phyloP scores from a whole-genome alignment of 176 grass and related monocot genomes.

The Musa troglodytarum region DNA sequence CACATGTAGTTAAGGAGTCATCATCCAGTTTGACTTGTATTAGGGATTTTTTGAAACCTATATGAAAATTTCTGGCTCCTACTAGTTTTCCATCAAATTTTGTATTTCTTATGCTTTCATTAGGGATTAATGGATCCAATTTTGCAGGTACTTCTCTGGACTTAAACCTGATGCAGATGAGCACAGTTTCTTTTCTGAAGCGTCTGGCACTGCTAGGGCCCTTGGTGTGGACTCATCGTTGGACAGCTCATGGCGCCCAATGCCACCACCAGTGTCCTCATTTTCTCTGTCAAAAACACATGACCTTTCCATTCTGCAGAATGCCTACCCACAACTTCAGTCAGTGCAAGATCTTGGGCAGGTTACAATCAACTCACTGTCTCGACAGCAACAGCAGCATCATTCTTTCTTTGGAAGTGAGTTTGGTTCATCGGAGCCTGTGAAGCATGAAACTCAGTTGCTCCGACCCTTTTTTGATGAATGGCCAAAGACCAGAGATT shows the following conservation, averaged over 20 bases:
- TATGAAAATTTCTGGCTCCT: no score
- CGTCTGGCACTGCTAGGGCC: conserved; percentile 49
- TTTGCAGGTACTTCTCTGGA: conserved; percentile 56
- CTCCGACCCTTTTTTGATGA: conserved; percentile 96
- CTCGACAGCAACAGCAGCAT: conserved; percentile 39
- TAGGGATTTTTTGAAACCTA: no score
- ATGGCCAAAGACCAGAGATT: conserved; percentile 70
- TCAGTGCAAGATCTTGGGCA: conserved; percentile 62
- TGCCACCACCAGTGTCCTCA: conserved; percentile 32
- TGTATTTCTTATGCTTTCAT: background rate
- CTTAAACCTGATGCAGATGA: conserved; percentile 46
- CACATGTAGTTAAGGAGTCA: no score
- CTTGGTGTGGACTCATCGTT: conserved; percentile 46
- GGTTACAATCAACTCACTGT: conserved; percentile 72
- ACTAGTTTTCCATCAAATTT: no score
- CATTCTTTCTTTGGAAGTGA: conserved; percentile 32
- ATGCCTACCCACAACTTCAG: conserved; percentile 47
- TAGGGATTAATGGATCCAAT: background rate
- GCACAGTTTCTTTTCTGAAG: conserved; percentile 71
- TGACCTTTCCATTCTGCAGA: conserved; percentile 33
- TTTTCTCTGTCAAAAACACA: conserved; percentile 42
- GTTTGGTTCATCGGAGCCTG: conserved; percentile 30
- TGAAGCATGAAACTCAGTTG: conserved; percentile 61
- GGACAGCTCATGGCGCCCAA: conserved; percentile 47
- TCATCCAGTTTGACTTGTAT: no score